Evolutionary conservation across 116 monocot genomes (phyloP).

Genomic region (Trichopus zeylanicus): DNA sequence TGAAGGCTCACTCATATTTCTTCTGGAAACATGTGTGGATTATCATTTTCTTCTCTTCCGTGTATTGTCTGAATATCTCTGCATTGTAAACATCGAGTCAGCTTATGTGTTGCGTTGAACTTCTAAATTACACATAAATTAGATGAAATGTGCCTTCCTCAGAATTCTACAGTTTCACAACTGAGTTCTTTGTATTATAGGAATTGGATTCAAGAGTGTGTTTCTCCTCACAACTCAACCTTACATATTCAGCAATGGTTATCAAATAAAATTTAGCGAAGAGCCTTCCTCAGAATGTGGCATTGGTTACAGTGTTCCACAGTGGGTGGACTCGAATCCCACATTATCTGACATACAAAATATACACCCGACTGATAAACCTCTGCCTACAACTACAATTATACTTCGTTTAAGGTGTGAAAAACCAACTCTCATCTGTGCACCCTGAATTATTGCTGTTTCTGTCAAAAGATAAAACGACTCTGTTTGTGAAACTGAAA

Average conservation of each 20-base stretch:
- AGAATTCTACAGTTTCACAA: too few relatives aligned
- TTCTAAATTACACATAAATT: too few relatives aligned
- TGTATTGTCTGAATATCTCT: too few relatives aligned
- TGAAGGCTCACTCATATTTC: too few relatives aligned
- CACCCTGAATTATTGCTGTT: constrained; percentile 54
- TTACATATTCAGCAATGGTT: constrained; percentile 55
- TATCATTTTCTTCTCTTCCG: too few relatives aligned
- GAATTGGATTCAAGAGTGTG: constrained; percentile 68
- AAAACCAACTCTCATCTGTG: constrained; percentile 29
- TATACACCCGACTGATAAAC: constrained; percentile 21
- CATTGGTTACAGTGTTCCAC: constrained; percentile 44
- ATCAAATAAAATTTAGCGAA: constrained; percentile 46
- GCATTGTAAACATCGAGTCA: too few relatives aligned
- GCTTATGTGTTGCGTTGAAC: too few relatives aligned
- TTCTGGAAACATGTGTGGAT: too few relatives aligned
- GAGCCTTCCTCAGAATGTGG: constrained; percentile 27
- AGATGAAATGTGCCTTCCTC: too few relatives aligned
- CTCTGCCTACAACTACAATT: constrained; percentile 33
- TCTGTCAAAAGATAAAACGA: constrained; percentile 34
- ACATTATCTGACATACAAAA: constrained; percentile 21
- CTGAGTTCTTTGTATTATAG: constrained; percentile 13
- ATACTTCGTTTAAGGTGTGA: constrained; percentile 51
- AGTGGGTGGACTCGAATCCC: constrained; percentile 39
- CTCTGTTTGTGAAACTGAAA: constrained; percentile 25
- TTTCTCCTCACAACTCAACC: constrained; percentile 47